Percentiles rank a stretch among this genome's conserved stretches.
Conservation (phyloP, 345 rosid genomes). For the Gossypium raimondii region DNA sequence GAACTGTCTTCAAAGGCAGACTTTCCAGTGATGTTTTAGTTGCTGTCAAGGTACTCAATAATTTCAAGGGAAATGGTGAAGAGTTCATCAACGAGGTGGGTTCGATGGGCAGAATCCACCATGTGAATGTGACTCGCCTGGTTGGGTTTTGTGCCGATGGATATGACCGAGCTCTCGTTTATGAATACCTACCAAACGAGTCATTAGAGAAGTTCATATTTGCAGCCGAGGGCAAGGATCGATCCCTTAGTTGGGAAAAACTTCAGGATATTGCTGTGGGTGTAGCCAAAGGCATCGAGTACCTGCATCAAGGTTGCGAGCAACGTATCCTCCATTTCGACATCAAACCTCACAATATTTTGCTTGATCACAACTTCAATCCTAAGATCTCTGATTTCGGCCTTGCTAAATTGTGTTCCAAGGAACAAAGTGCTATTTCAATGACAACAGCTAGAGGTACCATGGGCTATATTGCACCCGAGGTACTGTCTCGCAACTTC, state of each 20-base stretch:
- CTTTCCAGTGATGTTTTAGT: not conserved
- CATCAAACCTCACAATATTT: constrained; percentile 4
- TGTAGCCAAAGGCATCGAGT: not conserved
- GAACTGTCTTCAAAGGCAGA: not conserved
- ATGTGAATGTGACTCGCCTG: not conserved
- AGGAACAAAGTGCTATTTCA: not conserved
- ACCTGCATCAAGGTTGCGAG: not conserved
- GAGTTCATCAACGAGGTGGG: not conserved
- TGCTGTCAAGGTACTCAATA: not conserved
- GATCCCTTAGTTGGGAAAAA: not conserved
- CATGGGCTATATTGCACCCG: not conserved
- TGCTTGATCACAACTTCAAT: not conserved
- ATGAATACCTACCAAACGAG: not conserved
- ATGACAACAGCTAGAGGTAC: not conserved
- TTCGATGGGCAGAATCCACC: constrained; percentile 5
- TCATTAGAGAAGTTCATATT: constrained; percentile 5
- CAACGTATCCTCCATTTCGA: not conserved
- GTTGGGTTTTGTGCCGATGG: not conserved
- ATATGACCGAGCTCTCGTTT: not conserved
- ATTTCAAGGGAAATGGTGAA: constrained; percentile 7
- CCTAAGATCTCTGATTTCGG: not conserved
- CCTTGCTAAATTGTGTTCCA: not conserved
- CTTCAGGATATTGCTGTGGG: not conserved
- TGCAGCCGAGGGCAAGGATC: not conserved
- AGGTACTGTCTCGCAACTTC: not conserved